Base-by-base conservation (phyloP, 441 rosid genomes). In the Jatropha multifida region DNA sequence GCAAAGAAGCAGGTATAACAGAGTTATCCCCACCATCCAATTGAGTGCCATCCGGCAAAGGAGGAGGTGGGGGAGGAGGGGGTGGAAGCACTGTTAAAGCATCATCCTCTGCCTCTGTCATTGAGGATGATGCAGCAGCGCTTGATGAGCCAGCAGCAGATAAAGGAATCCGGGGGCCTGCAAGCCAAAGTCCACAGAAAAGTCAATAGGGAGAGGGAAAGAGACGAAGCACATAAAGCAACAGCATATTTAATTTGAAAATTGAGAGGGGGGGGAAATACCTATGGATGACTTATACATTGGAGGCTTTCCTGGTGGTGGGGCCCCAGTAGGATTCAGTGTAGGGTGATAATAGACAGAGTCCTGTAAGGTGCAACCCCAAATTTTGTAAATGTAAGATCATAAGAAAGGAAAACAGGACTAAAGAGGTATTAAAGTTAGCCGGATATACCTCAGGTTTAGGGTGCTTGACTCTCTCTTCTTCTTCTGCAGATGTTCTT, bases 261-360 rank as follows among this genome's bases (percentile, higher is more conserved):
- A 66, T 63, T 23, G 37, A 27, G 1, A 74, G 69, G 62, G 58
- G 26, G 11, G 58, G 59, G 74, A 51, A 67, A 71, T 70, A 90
- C 99, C 99, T 86, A 93, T 90, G 7, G 96, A 89, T 71, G 99
- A 92, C 72, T 90, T 87, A 78, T 92, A 95, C 98, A 92, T 90
- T 4, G 97, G 99, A 69, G 96, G 98, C 80, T 95, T 95, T 81
- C 98, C 99, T 46, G 99, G 99, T 46, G 97, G 99, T 44, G 99
- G 98, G 54, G 99, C 98, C 32, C 99, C 99, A 20, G 96, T 90
- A 3, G 98, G 99, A 86, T 93, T 95, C 79, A 95, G 83, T 2
- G 98, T 90, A 67, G 99, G 97, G 74, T 93, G 99, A 84, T 89
- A 95, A 74, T 95, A 95, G 68, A 92, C 98, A 78, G 99, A 95